These are phyloP conservation scores for Corniculantispora saksenae DNA, from an alignment of 2,329 filamentous ascomycete species.

Conservation along the genomic window DNA sequence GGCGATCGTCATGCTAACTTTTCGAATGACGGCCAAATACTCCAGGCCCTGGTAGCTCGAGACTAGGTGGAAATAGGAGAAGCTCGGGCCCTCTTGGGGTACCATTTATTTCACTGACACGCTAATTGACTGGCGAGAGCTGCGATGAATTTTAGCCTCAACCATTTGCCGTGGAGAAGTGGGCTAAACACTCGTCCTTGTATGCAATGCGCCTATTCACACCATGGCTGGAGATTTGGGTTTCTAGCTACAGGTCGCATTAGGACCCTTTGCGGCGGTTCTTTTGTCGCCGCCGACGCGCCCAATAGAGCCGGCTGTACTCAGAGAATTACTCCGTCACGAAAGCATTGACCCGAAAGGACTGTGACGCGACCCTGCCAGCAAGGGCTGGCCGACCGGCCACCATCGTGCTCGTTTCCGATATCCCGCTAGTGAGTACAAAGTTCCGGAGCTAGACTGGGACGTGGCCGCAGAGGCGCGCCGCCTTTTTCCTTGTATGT, in stretches of 20 bases:
- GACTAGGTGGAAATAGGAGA: neutral
- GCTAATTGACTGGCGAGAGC: neutral
- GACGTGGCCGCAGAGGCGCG: neutral
- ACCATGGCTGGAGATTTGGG: no score
- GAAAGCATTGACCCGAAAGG: neutral
- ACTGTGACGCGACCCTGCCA: neutral
- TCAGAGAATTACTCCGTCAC: neutral
- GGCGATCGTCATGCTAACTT: neutral
- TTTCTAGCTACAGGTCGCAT: neutral
- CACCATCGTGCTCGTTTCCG: neutral
- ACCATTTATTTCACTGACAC: neutral
- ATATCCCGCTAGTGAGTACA: neutral
- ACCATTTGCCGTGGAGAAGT: conserved; percentile 9
- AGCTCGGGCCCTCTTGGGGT: neutral
- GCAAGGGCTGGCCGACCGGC: neutral
- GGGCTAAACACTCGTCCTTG: neutral
- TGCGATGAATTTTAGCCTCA: neutral
- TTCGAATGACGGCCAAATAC: neutral
- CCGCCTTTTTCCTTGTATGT: neutral
- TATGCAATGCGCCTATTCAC: no score
- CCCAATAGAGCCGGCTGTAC: neutral
- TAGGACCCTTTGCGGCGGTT: neutral
- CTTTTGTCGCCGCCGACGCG: neutral
- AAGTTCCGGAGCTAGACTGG: neutral
- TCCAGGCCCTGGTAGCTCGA: neutral